Base-by-base conservation (phyloP, 108 stramenopile species). In the Nitzschia putrida region DNA sequence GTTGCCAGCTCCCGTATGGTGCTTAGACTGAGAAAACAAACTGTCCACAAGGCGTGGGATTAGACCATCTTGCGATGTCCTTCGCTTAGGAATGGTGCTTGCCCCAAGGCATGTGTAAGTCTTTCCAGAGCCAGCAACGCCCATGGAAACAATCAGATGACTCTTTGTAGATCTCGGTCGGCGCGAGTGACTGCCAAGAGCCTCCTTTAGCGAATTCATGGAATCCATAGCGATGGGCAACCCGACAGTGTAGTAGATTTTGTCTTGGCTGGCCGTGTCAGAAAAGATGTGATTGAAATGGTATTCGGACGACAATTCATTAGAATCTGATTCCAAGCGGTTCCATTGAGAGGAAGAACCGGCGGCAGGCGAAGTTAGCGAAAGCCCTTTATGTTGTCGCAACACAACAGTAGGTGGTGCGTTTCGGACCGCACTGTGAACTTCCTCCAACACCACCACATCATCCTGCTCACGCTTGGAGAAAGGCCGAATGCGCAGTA, bases 11-110 rank as follows among this genome's bases (percentile, higher is more conserved):
- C 53, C 51, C n/a, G 38, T 54, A 40, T 69, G 68, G 51, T 79
- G 83, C 44, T 70, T 68, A 13, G 74, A 79, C 53, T 84, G 83
- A 16, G 75, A 68, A 59, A 85, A 85, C 14, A 85, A 53, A 40
- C 70, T 74, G 47, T 85, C 84, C 2, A 80, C 23, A 22, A 85
- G 69, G 20, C 77, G 69, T 44, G 84, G 84, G 0, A 85, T 63
- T 10, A 85, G 37, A 34, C 84, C 84, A 54, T 85, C 84, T 10
- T 71, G 57, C 13, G 66, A 29, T 16, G 57, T 50, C 18, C 70
- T 55, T 18, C 74, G 78, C 50, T 70, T 73, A 7, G 66, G 58
- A 58, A 71, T 72, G n/a, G 49, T 63, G 16, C 13, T 66, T 40
- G 67, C 69, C 10, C 83, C 79, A 42, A 80, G 65, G 29, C 77